Evolutionary conservation across 768 basidiomycete genomes (phyloP).

Genomic region (Auricularia auricula-judae): DNA sequence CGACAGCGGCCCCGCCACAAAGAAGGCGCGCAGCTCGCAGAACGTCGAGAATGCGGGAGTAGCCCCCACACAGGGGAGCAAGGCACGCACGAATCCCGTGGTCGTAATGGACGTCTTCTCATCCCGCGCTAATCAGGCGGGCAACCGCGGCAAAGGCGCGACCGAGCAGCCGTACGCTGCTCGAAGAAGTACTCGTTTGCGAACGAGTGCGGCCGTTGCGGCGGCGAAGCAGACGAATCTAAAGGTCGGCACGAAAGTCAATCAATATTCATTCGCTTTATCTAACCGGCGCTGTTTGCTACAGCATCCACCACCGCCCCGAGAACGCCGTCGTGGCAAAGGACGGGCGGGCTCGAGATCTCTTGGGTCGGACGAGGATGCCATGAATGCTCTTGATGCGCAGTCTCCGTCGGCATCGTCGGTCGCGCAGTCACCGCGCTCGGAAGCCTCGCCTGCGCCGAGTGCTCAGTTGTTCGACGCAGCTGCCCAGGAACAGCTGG

Average conservation of each 20-base stretch:
- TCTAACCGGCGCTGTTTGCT: slow-evolving; percentile 3
- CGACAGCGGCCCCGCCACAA: slow-evolving; percentile 67
- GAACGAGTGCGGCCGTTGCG: slow-evolving; percentile 33
- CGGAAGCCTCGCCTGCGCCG: slow-evolving; percentile 54
- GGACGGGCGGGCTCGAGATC: slow-evolving; percentile 48
- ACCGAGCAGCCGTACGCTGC: slow-evolving; percentile 33
- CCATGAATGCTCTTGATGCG: slow-evolving; percentile 35
- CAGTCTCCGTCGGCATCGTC: slow-evolving; percentile 54
- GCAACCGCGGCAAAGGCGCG: slow-evolving; percentile 46
- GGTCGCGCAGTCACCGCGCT: slow-evolving; percentile 44
- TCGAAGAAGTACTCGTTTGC: slow-evolving; percentile 64
- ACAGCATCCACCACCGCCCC: slow-evolving; percentile 25
- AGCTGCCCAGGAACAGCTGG: slow-evolving; percentile 60
- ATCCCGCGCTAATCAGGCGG: slow-evolving; percentile 78
- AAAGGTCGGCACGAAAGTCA: slow-evolving; percentile 35
- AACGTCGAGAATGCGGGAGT: slow-evolving; percentile 5
- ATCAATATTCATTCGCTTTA: background rate
- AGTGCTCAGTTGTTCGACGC: slow-evolving; percentile 56
- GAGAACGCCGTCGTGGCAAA: slow-evolving; percentile 51
- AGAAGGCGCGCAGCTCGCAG: slow-evolving; percentile 49
- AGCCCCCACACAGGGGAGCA: slow-evolving; percentile 1
- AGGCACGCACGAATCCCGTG: slow-evolving; percentile 1
- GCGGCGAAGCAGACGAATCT: slow-evolving; percentile 37
- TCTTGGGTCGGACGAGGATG: slow-evolving; percentile 62
- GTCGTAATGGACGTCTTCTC: slow-evolving; percentile 23